Conservation (phyloP, 2,329 filamentous ascomycete genomes). For the Aspergillus sojae region DNA sequence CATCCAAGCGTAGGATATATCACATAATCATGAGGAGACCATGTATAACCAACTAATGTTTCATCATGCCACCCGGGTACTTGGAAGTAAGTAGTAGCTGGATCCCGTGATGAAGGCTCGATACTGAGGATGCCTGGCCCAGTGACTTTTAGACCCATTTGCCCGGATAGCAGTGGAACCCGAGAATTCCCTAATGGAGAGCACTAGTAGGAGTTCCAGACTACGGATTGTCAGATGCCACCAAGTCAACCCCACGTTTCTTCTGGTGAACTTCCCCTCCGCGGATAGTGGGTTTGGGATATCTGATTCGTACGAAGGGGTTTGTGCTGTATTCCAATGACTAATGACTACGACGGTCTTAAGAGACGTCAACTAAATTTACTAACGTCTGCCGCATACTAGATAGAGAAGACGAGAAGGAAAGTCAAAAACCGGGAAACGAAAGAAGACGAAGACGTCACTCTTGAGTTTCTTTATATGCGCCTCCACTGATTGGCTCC, state of each 20-base stretch:
- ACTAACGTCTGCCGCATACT: not conserved
- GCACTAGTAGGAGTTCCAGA: not conserved
- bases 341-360: not conserved
- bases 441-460: constrained; percentile 13
- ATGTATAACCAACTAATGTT: not conserved
- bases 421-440: not conserved
- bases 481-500: constrained; percentile 19
- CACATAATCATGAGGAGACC: too few species aligned
- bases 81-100: too few species aligned
- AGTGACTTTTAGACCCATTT: constrained; percentile 2
- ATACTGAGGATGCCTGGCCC: not conserved
- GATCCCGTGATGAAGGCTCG: not conserved
- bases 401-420: not conserved
- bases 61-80: not conserved
- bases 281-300: not conserved
- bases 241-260: not conserved
- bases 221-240: not conserved
- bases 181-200: constrained; percentile 7
- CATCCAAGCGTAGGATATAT: too few species aligned
- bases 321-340: not conserved
- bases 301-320: not conserved
- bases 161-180: constrained; percentile 1
- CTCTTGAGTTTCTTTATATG: constrained; percentile 18
- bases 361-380: not conserved
- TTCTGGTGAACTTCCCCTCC: not conserved